These are phyloP conservation scores for Chlorella sp. DNA, from an alignment of 139 green algal species.

Conservation along the genomic window DNA sequence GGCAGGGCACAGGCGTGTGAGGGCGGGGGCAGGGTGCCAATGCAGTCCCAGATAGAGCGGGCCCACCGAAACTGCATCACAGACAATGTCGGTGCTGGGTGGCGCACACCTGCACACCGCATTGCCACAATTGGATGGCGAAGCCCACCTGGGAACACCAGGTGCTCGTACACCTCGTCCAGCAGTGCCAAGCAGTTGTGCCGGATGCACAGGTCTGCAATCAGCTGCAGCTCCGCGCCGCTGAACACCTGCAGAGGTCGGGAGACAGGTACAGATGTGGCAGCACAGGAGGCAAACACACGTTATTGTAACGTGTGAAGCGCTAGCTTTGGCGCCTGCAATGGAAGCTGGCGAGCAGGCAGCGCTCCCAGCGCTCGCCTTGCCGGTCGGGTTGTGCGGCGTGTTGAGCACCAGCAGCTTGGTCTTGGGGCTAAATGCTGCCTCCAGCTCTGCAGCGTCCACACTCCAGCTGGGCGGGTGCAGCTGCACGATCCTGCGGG, in stretches of 20 bases:
- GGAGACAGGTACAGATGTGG: neutral
- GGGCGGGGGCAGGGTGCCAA: too few relatives aligned
- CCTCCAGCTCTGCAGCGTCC: conserved; percentile 36
- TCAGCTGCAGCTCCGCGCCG: conserved; percentile 67
- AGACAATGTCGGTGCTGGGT: too few relatives aligned
- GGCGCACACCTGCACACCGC: too few relatives aligned
- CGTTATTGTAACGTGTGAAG: too few relatives aligned
- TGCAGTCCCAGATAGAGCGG: too few relatives aligned
- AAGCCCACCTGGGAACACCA: conserved; percentile 29
- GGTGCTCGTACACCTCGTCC: conserved; percentile 67
- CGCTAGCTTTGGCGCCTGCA: too few relatives aligned
- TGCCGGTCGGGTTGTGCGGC: conserved; percentile 87
- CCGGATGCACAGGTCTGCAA: conserved; percentile 68
- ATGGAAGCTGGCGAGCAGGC: too few relatives aligned
- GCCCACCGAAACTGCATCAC: too few relatives aligned
- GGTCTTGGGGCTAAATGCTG: conserved; percentile 61
- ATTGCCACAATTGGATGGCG: neutral
- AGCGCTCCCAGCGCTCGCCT: neutral
- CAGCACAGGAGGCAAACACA: too few relatives aligned
- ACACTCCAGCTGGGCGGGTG: conserved; percentile 60
- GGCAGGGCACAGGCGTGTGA: neutral
- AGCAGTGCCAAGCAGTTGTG: conserved; percentile 70
- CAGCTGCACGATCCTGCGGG: conserved; percentile 49
- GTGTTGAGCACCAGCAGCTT: conserved; percentile 85
- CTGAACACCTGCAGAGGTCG: conserved; percentile 72